These are phyloP conservation scores for Solidago caesia DNA, from an alignment of 129 eudicot genomes.

Conservation along the genomic window DNA sequence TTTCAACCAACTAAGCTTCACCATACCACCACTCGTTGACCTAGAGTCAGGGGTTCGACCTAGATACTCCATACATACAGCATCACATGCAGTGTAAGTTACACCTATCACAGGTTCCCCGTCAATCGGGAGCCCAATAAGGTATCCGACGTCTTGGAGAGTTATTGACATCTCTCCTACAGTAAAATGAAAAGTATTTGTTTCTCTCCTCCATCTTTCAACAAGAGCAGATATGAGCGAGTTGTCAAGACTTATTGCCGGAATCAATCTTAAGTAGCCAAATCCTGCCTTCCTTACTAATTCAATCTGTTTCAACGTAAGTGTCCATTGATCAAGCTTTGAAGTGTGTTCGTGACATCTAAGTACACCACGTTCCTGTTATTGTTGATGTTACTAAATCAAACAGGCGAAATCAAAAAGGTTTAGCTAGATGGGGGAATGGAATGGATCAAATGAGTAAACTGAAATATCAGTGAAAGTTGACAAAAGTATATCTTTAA, in stretches of 20 bases:
- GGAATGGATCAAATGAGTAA: too few relatives aligned
- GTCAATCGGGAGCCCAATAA: constrained; percentile 84
- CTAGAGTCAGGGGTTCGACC: constrained; percentile 82
- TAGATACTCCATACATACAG: constrained; percentile 63
- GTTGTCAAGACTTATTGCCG: constrained; percentile 94
- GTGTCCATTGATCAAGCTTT: constrained; percentile 92
- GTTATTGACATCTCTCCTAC: constrained; percentile 95
- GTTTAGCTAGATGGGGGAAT: too few relatives aligned
- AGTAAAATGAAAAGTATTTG: constrained; percentile 88
- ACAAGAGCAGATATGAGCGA: constrained; percentile 90
- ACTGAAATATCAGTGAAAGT: too few relatives aligned
- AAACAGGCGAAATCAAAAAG: too few relatives aligned
- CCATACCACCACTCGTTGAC: constrained; percentile 98
- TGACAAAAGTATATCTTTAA: not conserved
- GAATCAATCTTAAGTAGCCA: constrained; percentile 77
- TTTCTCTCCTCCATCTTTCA: constrained; percentile 96
- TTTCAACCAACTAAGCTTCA: constrained; percentile 96
- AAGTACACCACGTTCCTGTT: constrained; percentile 92
- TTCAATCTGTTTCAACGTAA: constrained; percentile 72
- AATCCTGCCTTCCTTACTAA: constrained; percentile 80
- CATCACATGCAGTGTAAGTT: constrained; percentile 84
- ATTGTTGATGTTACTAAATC: not conserved
- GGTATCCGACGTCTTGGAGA: constrained; percentile 89
- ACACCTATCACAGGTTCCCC: constrained; percentile 94
- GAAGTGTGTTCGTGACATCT: constrained; percentile 99